Base-by-base conservation (phyloP, 2,329 filamentous ascomycete genomes). In the Fusarium haematococcum region DNA sequence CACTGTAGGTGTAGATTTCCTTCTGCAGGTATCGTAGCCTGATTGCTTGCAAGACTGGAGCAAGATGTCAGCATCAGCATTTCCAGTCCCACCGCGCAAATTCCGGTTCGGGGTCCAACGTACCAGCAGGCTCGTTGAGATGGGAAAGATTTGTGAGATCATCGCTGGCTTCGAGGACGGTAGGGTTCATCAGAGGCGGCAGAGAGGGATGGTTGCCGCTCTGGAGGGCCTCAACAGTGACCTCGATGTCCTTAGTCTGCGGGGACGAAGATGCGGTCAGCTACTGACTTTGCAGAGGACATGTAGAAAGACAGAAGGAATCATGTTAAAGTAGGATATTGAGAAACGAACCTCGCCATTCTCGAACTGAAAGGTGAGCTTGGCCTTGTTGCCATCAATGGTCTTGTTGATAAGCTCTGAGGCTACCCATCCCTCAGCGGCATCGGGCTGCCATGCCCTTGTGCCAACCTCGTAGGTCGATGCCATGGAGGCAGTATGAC, bases 1-100 rank as follows among this genome's bases (percentile, higher is more conserved):
- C 97, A 83, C 95, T 98, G 87, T 99, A 99, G 81, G 97, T 99
- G 88, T 99, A 99, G 80, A 99, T 99, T 84, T 99, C 97, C 86
- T 98, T 98, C 84, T 99, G 97, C 74, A 94, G 90, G 86, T 99
- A 99, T 83, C 97, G 94, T 81, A 99, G 90, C 82, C 95, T 95
- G 84, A 99, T 99, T 65, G 97, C 97, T 88, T 99, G 97, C 75
- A 99, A 87, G 71, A 99, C 97, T 97, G 83, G 23, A 13, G 35
- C 78, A 69, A 41, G 68, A 50, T 54, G 62, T 27, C 58, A 61
- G 65, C 67, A 66, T 82, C 71, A 81, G 78, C 65, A 66, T 59
- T 68, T 63, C 52, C 32, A 59, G 41, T 20, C n/a, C 20, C 39
- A 27, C 43, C 58, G 8, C 48, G 13, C 2, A 23, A 18, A 20